A percentile compares a stretch with the other conserved stretches of the same genome.
Conservation (phyloP, 2,329 filamentous ascomycete genomes). For the Cryphonectria carpinicola region DNA sequence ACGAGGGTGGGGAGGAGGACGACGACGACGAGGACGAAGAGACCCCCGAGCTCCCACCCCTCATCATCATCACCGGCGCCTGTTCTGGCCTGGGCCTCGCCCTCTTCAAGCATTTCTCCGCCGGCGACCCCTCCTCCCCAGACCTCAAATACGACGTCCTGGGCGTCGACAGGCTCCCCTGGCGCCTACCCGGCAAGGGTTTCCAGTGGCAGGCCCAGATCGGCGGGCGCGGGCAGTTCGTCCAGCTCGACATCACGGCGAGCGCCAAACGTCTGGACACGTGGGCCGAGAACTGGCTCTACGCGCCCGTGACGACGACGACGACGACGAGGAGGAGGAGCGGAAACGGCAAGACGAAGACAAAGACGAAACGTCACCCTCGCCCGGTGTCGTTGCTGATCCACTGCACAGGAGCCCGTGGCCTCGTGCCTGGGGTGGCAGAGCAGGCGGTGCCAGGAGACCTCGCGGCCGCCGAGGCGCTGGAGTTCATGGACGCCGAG, state of each 20-base stretch:
- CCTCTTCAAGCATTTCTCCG: conserved; percentile 25
- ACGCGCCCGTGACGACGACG: not conserved
- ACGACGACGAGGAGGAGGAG: not conserved
- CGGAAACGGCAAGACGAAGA: not conserved
- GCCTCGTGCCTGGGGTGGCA: conserved; percentile 17
- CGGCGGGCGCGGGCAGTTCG: conserved; percentile 12
- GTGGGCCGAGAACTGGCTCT: conserved; percentile 16
- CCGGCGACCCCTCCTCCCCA: conserved; percentile 20
- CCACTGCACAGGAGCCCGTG: conserved; percentile 22
- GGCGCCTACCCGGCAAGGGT: conserved; percentile 10
- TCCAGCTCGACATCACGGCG: conserved; percentile 23
- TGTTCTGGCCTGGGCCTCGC: conserved; percentile 25
- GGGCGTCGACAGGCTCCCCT: conserved; percentile 22
- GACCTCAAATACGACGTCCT: conserved; percentile 37
- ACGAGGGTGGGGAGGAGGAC: conserved; percentile 1
- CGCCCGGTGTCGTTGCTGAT: conserved; percentile 14
- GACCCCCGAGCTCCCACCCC: conserved; percentile 8
- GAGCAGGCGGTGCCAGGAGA: conserved; percentile 3
- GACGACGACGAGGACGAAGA: conserved; percentile 9
- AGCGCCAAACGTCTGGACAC: conserved; percentile 13
- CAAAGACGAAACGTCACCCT: not conserved
- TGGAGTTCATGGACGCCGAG: conserved; percentile 17
- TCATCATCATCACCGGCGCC: conserved; percentile 23
- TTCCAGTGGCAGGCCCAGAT: conserved; percentile 14
- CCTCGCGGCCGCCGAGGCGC: conserved; percentile 16